phyloP scores from a whole-genome alignment of 2,329 filamentous ascomycete genomes.

The Trichoderma brevicompactum region DNA sequence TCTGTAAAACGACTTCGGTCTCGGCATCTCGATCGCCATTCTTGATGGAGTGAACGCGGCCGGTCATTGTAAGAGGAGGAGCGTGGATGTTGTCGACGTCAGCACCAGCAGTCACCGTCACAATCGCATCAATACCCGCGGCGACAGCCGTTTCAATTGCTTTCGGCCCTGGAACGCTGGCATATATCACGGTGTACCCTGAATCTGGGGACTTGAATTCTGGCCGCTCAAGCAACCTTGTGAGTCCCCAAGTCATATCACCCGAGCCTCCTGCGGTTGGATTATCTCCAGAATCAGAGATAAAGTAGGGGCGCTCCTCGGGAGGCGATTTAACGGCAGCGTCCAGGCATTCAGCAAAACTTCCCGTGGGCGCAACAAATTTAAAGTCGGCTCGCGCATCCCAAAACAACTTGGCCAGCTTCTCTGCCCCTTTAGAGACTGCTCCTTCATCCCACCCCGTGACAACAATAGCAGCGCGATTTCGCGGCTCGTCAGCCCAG shows the following conservation, averaged over 20 bases:
- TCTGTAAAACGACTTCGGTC: slow-evolving; percentile 54
- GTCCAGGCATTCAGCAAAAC: slow-evolving; percentile 53
- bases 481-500: slow-evolving; percentile 60
- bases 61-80: slow-evolving; percentile 56
- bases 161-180: slow-evolving; percentile 54
- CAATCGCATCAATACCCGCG: slow-evolving; percentile 51
- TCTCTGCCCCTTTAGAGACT: slow-evolving; percentile 48
- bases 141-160: slow-evolving; percentile 48
- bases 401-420: slow-evolving; percentile 54
- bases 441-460: slow-evolving; percentile 54
- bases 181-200: slow-evolving; percentile 54
- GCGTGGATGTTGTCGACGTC: slow-evolving; percentile 54
- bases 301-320: slow-evolving; percentile 52
- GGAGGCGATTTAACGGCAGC: slow-evolving; percentile 45
- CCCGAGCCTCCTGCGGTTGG: slow-evolving; percentile 59
- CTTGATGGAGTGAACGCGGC: slow-evolving; percentile 54
- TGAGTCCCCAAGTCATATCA: slow-evolving; percentile 57
- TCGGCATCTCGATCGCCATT: slow-evolving; percentile 54
- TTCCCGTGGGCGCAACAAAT: slow-evolving; percentile 58
- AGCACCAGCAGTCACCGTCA: slow-evolving; percentile 57
- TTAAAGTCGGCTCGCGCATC: slow-evolving; percentile 50
- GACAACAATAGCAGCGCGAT: slow-evolving; percentile 54
- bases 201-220: slow-evolving; percentile 47
- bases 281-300: slow-evolving; percentile 61
- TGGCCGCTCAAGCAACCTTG: slow-evolving; percentile 48